Evolutionary conservation across 176 grass and related monocot genomes (phyloP), one percentile per base, ranked within the genome.

Genomic region (Rhynchospora pubera): DNA sequence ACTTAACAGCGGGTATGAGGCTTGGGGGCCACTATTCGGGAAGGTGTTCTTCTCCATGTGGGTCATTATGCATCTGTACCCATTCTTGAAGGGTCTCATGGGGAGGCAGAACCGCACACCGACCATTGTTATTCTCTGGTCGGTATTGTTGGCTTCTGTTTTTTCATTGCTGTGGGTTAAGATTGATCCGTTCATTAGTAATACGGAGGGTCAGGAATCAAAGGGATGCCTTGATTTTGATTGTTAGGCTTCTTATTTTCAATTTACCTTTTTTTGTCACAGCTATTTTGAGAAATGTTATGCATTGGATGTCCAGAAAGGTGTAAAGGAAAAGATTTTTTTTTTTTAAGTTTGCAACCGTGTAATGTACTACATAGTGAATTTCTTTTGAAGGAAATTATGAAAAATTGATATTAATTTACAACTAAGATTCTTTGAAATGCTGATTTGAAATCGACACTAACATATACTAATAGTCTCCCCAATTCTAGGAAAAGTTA

Each of bases 41-140:
- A 98, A 98, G 87, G 92, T 98, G 56, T 98, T 98, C 89, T 98
- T 98, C 72, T 42, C 95, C 58, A 79, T 98, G 89, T 98, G 95
- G 95, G 95, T 98, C 85, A 98, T 98, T 73, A 85, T 98, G 75
- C 95, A 98, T 87, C 51, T 98, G 72, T 98, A 98, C 88, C 95
- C 92, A 11, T 98, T 98, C 92, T 88, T 98, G 75, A 98, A 98
- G 83, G 92, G 95, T 28, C 92, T 94, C 83, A 98, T 98, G 92
- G 95, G 95, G 57, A 86, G 85, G 57, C 95, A 98, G 88, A 98
- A 98, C 85, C 85, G 92, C 65, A 98, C 92, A 30, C 95, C 95
- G 21, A 98, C 95, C 47, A 91, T 98, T 60, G 95, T 98, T 60
- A 57, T 98, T 3, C 92, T 98, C 52, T 98, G 95, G 95, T 98